Evolutionary conservation across 1,284 basidiomycete species (phyloP).

Genomic region (Sporisorium scitamineum): DNA sequence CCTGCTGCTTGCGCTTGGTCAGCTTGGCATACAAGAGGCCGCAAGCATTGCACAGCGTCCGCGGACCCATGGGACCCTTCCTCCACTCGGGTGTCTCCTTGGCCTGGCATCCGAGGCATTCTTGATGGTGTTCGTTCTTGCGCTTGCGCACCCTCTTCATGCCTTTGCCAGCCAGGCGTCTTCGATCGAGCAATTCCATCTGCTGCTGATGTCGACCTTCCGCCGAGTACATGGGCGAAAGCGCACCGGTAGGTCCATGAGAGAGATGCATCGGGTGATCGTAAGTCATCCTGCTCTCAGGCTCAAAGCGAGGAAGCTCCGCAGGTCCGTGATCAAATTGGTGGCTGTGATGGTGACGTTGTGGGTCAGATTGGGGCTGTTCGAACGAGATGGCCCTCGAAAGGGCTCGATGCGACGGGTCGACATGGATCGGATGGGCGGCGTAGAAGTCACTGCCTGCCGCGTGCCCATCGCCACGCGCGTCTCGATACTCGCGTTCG

Average conservation of each 20-base stretch:
- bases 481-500: slow-evolving; percentile 9
- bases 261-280: slow-evolving; percentile 9
- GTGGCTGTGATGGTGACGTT: not conserved
- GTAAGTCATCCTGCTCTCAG: not conserved
- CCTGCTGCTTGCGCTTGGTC: slow-evolving; percentile 47
- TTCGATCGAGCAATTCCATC: slow-evolving; percentile 35
- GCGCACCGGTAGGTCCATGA: not conserved
- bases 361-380: slow-evolving; percentile 9
- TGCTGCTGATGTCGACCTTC: slow-evolving; percentile 37
- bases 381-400: slow-evolving; percentile 36
- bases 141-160: slow-evolving; percentile 52
- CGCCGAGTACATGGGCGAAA: slow-evolving; percentile 12
- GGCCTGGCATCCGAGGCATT: slow-evolving; percentile 51
- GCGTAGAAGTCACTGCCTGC: not conserved
- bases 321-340: not conserved
- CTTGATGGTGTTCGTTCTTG: slow-evolving; percentile 53
- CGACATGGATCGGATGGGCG: not conserved
- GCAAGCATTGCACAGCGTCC: slow-evolving; percentile 65
- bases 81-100: slow-evolving; percentile 67
- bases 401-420: slow-evolving; percentile 11
- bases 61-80: slow-evolving; percentile 65
- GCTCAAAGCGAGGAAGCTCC: slow-evolving; percentile 3
- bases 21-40: slow-evolving; percentile 65
- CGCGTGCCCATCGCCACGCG: not conserved
- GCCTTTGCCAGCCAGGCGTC: slow-evolving; percentile 44